Conservation (phyloP, 176 grass and related monocot species). For the Carex littledalei region DNA sequence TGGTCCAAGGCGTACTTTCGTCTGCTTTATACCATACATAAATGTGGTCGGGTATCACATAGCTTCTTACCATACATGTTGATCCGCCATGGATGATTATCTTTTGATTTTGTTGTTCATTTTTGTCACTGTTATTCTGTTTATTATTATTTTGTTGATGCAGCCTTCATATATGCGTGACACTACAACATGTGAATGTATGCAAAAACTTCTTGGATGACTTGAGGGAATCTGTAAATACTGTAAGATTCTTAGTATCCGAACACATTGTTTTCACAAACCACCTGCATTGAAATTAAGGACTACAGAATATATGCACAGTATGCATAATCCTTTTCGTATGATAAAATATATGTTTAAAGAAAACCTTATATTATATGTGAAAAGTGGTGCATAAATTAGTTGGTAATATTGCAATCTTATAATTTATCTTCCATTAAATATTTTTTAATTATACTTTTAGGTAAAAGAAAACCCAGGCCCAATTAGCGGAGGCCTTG, state of each 20-base stretch:
- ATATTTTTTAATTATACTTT: neutral
- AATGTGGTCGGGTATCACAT: neutral
- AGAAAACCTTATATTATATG: neutral
- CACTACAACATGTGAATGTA: constrained; percentile 62
- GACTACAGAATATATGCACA: neutral
- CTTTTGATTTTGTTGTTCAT: neutral
- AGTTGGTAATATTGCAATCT: neutral
- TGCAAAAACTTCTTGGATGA: constrained; percentile 61
- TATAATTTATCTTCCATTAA: neutral
- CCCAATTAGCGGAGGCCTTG: constrained; percentile 64
- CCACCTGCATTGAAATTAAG: neutral
- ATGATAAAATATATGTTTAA: neutral
- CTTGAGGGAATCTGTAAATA: constrained; percentile 55
- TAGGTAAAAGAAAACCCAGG: constrained; percentile 92
- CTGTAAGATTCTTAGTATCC: constrained; percentile 42
- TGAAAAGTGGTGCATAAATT: neutral
- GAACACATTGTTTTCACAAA: neutral
- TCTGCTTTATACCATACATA: neutral
- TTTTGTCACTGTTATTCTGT: neutral
- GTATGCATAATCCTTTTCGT: neutral
- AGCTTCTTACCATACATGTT: neutral
- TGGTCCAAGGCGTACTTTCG: neutral
- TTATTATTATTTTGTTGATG: constrained; percentile 3
- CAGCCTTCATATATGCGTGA: constrained; percentile 95
- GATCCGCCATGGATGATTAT: neutral